A percentile compares a stretch with the other conserved stretches of the same genome.
Conservation (phyloP, 1,284 basidiomycete genomes). For the Tausonia pullulans region DNA sequence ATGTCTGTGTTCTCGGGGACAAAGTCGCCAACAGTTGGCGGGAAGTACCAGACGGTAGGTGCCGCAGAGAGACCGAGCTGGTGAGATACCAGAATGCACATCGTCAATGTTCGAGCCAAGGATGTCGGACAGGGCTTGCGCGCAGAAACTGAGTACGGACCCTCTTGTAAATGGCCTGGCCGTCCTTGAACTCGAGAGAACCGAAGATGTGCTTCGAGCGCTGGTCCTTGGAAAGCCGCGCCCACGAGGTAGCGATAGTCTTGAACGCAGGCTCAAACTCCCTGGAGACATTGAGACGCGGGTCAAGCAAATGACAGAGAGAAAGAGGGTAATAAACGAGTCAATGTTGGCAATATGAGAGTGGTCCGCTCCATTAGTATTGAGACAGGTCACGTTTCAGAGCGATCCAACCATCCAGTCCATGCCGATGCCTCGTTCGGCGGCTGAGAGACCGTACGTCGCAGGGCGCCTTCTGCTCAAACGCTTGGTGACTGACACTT, state of each 20-base stretch:
- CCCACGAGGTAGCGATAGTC: conserved; percentile 69
- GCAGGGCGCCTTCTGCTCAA: too few relatives aligned
- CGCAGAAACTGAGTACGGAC: conserved; percentile 34
- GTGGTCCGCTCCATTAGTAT: too few relatives aligned
- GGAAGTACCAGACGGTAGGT: conserved; percentile 68
- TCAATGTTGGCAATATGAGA: too few relatives aligned
- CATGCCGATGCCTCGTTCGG: too few relatives aligned
- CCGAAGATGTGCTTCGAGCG: conserved; percentile 80
- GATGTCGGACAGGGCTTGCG: background rate
- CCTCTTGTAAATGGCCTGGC: conserved; percentile 62
- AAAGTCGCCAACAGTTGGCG: conserved; percentile 53
- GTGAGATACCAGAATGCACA: conserved; percentile 12
- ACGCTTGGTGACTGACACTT: background rate
- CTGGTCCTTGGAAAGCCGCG: conserved; percentile 45
- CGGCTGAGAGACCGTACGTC: too few relatives aligned
- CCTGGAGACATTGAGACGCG: conserved; percentile 37
- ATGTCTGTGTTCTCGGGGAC: conserved; percentile 43
- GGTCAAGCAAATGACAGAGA: background rate
- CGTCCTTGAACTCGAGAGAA: conserved; percentile 73
- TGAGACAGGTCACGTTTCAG: too few relatives aligned
- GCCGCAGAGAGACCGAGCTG: conserved; percentile 60
- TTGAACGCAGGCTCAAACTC: conserved; percentile 73
- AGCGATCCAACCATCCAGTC: too few relatives aligned
- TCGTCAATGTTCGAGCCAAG: background rate
- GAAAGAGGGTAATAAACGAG: too few relatives aligned